Percentiles rank a stretch among this genome's conserved stretches.
phyloP scores from a whole-genome alignment of 441 rosid species.

The Gossypium aridum region DNA sequence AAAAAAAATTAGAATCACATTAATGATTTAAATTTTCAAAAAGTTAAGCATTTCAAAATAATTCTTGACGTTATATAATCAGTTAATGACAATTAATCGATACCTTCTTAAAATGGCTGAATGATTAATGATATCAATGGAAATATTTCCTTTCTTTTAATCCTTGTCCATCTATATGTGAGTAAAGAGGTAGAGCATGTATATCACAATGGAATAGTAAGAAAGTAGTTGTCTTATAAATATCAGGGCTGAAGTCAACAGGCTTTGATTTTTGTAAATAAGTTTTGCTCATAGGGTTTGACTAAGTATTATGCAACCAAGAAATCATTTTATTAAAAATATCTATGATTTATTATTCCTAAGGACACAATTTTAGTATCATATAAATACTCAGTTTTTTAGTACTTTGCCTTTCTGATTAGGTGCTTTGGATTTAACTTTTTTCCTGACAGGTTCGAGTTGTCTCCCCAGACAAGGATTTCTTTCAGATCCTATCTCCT shows the following conservation, averaged over 20 bases:
- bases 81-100: neutral
- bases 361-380: neutral
- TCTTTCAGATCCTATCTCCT: slow-evolving; percentile 94
- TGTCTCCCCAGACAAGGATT: slow-evolving; percentile 98
- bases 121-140: neutral
- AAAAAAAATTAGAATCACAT: neutral
- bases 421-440: slow-evolving; percentile 17
- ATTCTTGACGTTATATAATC: neutral
- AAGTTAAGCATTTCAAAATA: neutral
- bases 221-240: neutral
- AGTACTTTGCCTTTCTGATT: neutral
- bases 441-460: slow-evolving; percentile 67
- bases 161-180: neutral
- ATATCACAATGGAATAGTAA: neutral
- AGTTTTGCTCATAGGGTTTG: neutral
- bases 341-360: neutral
- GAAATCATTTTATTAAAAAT: neutral
- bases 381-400: neutral
- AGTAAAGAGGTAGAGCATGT: neutral
- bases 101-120: neutral
- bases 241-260: neutral
- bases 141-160: neutral
- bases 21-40: neutral
- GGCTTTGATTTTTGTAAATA: neutral
- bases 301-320: neutral